Conservation (phyloP, 176 grass and related monocot genomes). For the Hsuehochloa calcarea region DNA sequence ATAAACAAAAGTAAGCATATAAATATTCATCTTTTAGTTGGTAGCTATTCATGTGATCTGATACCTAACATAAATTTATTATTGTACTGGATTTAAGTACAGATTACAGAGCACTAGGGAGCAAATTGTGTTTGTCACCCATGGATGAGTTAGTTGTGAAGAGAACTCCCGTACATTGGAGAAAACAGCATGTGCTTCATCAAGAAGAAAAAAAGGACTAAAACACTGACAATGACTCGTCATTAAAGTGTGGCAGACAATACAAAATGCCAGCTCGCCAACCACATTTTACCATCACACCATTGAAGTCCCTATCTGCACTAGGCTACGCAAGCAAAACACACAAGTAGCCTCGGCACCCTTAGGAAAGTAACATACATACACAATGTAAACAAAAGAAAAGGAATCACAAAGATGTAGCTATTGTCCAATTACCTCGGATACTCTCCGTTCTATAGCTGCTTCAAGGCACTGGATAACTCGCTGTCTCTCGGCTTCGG, state of each 20-base stretch:
- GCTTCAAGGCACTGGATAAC: constrained; percentile 87
- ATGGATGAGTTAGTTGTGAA: constrained; percentile 20
- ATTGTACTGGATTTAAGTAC: neutral
- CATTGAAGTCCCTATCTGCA: constrained; percentile 15
- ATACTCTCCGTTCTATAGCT: constrained; percentile 89
- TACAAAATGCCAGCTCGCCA: constrained; percentile 11
- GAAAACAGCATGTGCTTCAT: constrained; percentile 28
- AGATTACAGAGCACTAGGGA: neutral
- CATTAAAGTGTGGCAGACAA: constrained; percentile 34
- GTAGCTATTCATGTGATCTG: neutral
- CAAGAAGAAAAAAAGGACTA: constrained; percentile 19
- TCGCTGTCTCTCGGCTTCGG: constrained; percentile 80
- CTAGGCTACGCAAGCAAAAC: constrained; percentile 11
- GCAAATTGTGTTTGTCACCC: neutral
- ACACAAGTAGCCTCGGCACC: neutral
- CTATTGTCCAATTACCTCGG: constrained; percentile 53
- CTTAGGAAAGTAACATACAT: neutral
- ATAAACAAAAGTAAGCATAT: neutral
- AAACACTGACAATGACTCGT: constrained; percentile 20
- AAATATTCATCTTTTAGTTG: neutral
- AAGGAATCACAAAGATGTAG: constrained; percentile 3
- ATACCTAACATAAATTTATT: neutral
- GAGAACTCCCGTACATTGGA: constrained; percentile 14
- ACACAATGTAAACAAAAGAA: constrained; percentile 2
- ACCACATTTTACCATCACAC: constrained; percentile 19